These are phyloP conservation scores for Collariella sp. DNA, from an alignment of 495 filamentous ascomycete genomes.

Conservation along the genomic window DNA sequence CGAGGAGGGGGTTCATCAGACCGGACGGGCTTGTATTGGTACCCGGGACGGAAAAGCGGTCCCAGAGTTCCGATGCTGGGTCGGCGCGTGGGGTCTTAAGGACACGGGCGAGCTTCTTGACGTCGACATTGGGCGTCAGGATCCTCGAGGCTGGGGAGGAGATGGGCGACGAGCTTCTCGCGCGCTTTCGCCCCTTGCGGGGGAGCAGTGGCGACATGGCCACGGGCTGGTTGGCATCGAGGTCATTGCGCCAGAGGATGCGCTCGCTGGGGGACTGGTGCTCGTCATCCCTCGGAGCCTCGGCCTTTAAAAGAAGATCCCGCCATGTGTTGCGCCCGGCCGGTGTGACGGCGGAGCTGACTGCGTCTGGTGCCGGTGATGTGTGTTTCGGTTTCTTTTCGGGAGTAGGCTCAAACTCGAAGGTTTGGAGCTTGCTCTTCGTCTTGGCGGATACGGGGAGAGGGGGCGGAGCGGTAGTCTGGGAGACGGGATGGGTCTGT, in stretches of 20 bases:
- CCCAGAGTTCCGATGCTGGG: conserved; percentile 80
- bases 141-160: conserved; percentile 49
- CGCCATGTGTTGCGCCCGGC: conserved; percentile 64
- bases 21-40: conserved; percentile 28
- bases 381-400: background rate
- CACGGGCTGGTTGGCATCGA: conserved; percentile 28
- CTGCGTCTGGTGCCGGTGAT: background rate
- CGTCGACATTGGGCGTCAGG: conserved; percentile 27
- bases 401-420: conserved; percentile 32
- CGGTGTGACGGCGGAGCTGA: conserved; percentile 61
- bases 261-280: conserved; percentile 37
- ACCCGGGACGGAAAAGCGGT: conserved; percentile 51
- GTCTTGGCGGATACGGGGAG: conserved; percentile 41
- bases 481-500: conserved; percentile 37
- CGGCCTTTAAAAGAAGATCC: conserved; percentile 69
- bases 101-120: conserved; percentile 46
- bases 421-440: conserved; percentile 43
- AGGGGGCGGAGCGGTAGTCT: conserved; percentile 21
- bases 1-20: conserved; percentile 42
- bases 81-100: conserved; percentile 72
- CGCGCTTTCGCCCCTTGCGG: conserved; percentile 57
- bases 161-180: conserved; percentile 72
- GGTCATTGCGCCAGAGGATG: conserved; percentile 34
- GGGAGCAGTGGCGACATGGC: conserved; percentile 40
- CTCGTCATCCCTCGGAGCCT: conserved; percentile 32